Percentiles rank a stretch among this genome's conserved stretches.
Evolutionary conservation across 2,329 filamentous ascomycete species (phyloP).

Genomic region (Thermoascus crustaceus): DNA sequence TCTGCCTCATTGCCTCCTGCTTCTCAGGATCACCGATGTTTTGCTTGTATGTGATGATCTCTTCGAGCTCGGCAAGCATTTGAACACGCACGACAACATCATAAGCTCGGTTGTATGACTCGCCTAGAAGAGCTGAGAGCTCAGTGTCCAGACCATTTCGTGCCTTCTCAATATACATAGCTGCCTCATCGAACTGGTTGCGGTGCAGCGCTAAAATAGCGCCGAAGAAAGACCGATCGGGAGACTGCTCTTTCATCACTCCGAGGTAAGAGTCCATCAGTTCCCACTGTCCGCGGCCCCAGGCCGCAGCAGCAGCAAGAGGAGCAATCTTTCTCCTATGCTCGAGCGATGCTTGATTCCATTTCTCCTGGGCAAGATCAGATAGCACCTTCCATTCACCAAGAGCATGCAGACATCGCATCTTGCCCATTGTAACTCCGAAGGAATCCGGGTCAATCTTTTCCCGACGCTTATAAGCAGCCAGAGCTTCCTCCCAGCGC

Average conservation of each 20-base stretch:
- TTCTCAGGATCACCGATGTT: constrained; percentile 70
- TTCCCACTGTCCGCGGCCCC: constrained; percentile 95
- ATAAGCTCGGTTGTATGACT: constrained; percentile 96
- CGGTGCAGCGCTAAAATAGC: constrained; percentile 91
- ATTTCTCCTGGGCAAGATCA: constrained; percentile 80
- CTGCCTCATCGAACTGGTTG: constrained; percentile 88
- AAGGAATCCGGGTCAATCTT: constrained; percentile 67
- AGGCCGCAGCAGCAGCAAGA: constrained; percentile 88
- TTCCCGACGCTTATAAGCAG: constrained; percentile 84
- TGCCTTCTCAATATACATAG: constrained; percentile 82
- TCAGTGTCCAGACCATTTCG: constrained; percentile 92
- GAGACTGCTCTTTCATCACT: constrained; percentile 88
- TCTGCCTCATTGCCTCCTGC: constrained; percentile 81
- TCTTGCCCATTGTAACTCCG: constrained; percentile 98
- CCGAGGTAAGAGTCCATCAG: constrained; percentile 95
- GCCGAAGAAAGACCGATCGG: constrained; percentile 94
- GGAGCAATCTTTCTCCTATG: constrained; percentile 87
- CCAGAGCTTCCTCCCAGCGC: constrained; percentile 93
- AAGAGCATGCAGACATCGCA: constrained; percentile 93
- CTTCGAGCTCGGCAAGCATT: constrained; percentile 97
- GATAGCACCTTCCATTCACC: constrained; percentile 96
- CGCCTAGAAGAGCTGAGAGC: constrained; percentile 88
- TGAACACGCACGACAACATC: constrained; percentile 96
- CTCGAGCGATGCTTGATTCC: constrained; percentile 80
- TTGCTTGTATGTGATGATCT: constrained; percentile 97